Conservation (phyloP, 805 yeast species). For the Lachancea lanzarotensis region DNA sequence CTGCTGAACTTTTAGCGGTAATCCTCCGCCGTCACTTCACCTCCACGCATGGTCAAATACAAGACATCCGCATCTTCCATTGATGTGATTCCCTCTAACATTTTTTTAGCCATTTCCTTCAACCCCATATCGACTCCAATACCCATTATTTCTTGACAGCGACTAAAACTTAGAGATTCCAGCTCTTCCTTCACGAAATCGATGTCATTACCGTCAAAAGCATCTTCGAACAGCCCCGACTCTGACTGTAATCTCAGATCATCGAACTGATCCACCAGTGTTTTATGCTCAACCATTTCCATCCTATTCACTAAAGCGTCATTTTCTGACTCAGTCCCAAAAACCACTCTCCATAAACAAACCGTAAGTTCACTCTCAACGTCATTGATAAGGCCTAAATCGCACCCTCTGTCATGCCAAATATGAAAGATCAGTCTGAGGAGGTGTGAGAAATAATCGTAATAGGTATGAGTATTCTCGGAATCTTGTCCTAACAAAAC, state of each 20-base stretch:
- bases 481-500: conserved; percentile 7
- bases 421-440: conserved; percentile 7
- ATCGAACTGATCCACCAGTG: conserved; percentile 35
- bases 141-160: conserved; percentile 38
- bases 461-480: conserved; percentile 4
- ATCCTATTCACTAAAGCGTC: conserved; percentile 6
- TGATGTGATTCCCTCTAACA: conserved; percentile 60
- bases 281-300: conserved; percentile 18
- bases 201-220: conserved; percentile 39
- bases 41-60: conserved; percentile 48
- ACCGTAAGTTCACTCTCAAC: conserved; percentile 42
- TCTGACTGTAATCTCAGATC: conserved; percentile 22
- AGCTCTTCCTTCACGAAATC: conserved; percentile 34
- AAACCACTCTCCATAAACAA: conserved; percentile 47
- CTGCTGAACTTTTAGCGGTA: background rate
- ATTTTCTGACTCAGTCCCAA: conserved; percentile 30
- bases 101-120: conserved; percentile 62
- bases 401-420: conserved; percentile 10
- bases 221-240: conserved; percentile 31
- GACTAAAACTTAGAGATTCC: conserved; percentile 28
- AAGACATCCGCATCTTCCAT: conserved; percentile 76
- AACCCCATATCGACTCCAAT: conserved; percentile 57
- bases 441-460: conserved; percentile 4
- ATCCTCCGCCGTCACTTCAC: background rate
- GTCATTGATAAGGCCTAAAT: conserved; percentile 25